Conservation (phyloP, 2,329 filamentous ascomycete species). For the Aspergillus sergii region DNA sequence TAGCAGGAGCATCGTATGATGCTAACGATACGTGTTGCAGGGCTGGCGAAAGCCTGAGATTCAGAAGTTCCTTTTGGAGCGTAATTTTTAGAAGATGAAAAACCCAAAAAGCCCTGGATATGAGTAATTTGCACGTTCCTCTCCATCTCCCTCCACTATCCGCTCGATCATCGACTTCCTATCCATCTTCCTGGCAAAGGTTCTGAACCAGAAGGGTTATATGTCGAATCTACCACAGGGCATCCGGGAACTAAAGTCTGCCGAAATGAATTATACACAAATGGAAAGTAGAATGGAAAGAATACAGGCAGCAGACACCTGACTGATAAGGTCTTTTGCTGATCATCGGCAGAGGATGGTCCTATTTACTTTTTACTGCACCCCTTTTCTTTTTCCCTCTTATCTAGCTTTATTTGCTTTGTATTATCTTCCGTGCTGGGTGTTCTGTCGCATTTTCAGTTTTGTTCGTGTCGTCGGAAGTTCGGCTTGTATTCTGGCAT, state of each 20-base stretch:
- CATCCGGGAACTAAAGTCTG: not conserved
- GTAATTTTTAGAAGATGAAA: constrained; percentile 40
- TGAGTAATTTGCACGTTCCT: constrained; percentile 1
- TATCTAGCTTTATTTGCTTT: constrained; percentile 16
- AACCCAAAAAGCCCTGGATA: not conserved
- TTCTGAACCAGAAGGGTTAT: not conserved
- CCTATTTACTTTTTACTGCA: constrained; percentile 16
- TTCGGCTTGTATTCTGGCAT: constrained; percentile 14
- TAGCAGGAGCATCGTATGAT: not conserved
- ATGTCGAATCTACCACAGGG: not conserved
- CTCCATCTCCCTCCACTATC: not conserved
- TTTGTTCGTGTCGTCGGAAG: constrained; percentile 6
- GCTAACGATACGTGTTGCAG: constrained; percentile 33
- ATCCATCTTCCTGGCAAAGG: constrained; percentile 2
- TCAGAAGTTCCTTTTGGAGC: constrained; percentile 50
- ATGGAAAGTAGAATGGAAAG: constrained; percentile 2
- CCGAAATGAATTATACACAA: not conserved
- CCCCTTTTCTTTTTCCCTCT: constrained; percentile 9
- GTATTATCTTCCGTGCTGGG: constrained; percentile 23
- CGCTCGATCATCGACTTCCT: constrained; percentile 4
- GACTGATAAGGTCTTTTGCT: constrained; percentile 1
- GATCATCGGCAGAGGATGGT: not conserved
- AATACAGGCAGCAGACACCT: not conserved
- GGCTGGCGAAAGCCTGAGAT: constrained; percentile 55
- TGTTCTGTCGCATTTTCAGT: constrained; percentile 23